Conservation (phyloP, 2,329 filamentous ascomycete species). For the Colletotrichum sublineola region DNA sequence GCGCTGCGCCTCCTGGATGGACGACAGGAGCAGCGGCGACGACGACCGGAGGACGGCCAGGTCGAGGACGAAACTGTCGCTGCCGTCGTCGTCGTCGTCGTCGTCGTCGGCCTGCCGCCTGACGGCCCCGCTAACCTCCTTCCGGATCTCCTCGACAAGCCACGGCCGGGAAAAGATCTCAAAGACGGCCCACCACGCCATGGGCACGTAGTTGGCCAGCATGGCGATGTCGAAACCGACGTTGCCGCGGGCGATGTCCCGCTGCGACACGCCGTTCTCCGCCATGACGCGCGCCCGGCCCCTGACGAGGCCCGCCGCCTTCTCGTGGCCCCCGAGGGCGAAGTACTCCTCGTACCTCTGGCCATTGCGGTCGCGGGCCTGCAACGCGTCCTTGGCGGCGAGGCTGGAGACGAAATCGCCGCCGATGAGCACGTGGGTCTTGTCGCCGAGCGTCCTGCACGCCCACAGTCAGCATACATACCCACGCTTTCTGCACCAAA, state of each 20-base stretch:
- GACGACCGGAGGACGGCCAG: slow-evolving; percentile 50
- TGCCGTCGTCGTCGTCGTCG: neutral
- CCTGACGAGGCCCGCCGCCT: slow-evolving; percentile 12
- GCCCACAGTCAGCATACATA: neutral
- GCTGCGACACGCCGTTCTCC: neutral
- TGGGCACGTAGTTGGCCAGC: slow-evolving; percentile 58
- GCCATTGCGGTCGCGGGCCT: slow-evolving; percentile 20
- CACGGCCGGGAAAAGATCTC: slow-evolving; percentile 57
- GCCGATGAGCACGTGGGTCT: slow-evolving; percentile 7
- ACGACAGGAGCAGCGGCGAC: slow-evolving; percentile 53
- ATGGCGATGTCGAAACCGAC: slow-evolving; percentile 48
- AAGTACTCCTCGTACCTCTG: slow-evolving; percentile 23
- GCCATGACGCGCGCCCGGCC: slow-evolving; percentile 8
- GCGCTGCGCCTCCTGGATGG: slow-evolving; percentile 54
- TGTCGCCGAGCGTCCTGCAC: slow-evolving; percentile 15
- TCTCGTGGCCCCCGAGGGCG: neutral
- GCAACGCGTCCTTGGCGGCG: slow-evolving; percentile 5
- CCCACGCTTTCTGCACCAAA: neutral
- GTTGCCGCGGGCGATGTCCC: slow-evolving; percentile 13
- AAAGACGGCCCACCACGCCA: slow-evolving; percentile 60
- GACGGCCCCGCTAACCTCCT: slow-evolving; percentile 51
- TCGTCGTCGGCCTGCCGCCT: neutral
- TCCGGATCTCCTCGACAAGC: slow-evolving; percentile 54
- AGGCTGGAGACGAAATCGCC: slow-evolving; percentile 2
- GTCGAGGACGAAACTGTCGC: slow-evolving; percentile 46